Conservation (phyloP, 176 grass and related monocot species). For the Pharus latifolius region DNA sequence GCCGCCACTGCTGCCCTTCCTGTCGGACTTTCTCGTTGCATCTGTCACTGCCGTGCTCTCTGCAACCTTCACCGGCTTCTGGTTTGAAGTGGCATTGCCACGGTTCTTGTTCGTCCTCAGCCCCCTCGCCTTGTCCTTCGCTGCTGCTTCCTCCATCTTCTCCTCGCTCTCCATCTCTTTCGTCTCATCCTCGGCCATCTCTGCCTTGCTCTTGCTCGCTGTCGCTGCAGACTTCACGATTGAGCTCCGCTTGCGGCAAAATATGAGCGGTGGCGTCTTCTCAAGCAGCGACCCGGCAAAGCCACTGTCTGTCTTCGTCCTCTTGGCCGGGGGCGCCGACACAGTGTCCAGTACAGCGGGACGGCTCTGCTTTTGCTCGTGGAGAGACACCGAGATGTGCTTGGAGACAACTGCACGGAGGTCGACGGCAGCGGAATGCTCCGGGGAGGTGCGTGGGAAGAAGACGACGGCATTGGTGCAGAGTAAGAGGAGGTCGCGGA, state of each 20-base stretch:
- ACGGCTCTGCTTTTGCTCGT: conserved; percentile 10
- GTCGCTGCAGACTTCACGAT: conserved; percentile 36
- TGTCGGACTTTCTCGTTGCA: conserved; percentile 1
- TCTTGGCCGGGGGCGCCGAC: too few species aligned
- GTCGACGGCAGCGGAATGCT: conserved; percentile 40
- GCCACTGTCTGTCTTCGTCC: conserved; percentile 10
- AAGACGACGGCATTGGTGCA: conserved; percentile 67
- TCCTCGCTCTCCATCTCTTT: conserved; percentile 17
- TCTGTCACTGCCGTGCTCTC: not conserved
- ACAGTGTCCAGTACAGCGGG: too few species aligned
- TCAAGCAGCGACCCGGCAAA: conserved; percentile 39
- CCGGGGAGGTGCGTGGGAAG: conserved; percentile 32
- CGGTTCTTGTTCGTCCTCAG: conserved; percentile 52
- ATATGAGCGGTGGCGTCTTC: conserved; percentile 57
- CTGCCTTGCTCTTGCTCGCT: conserved; percentile 9
- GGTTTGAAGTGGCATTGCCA: not conserved
- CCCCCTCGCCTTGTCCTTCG: conserved; percentile 32
- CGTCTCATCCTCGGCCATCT: not conserved
- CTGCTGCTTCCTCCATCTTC: not conserved
- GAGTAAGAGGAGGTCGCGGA: conserved; percentile 75
- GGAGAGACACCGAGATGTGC: conserved; percentile 18
- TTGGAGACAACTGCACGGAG: conserved; percentile 36
- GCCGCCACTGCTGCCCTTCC: conserved; percentile 1
- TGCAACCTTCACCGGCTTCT: conserved; percentile 8
- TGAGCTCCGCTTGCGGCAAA: conserved; percentile 80